Base-by-base conservation (phyloP, 169 alveolate species). In the Babesia caballi region DNA sequence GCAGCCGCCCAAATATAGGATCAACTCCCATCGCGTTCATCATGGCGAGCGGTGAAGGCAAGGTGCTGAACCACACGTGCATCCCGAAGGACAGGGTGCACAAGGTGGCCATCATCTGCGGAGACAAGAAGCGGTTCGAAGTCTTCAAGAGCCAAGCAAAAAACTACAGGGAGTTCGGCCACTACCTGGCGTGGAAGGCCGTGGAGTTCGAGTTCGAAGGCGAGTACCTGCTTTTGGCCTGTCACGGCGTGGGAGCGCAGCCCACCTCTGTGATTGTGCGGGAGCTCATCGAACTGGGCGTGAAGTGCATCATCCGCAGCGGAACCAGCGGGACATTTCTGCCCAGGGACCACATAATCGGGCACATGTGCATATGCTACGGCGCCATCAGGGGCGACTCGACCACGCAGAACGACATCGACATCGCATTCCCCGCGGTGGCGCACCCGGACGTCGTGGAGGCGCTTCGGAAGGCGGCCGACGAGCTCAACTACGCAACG, bases 401-500 rank as follows among this genome's bases (percentile, higher is more conserved):
- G 27, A 35, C 57, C 28, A 25, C 73, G 9, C 36, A 25, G 21
- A 32, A 23, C 27, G 82, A 71, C 4, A 41, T 59, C 33, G 71
- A 57, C 51, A 7, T 36, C 46, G 61, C 72, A 12, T 71, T 32
- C 82, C 82, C 82, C 0, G 71, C 82, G 9, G 82, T 35, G 41
- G 82, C 82, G 33, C 67, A 71, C 61, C 82, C 82, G 21, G 51
- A 53, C 12, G 71, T 71, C 36, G 71, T 71, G n/a, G 69, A 63
- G 54, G 69, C 82, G 36, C 82, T 71, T 11, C 57, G 82, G 42
- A 28, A 33, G 28, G 60, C 73, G 30, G 28, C 66, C 36, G 70
- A 54, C n/a, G 49, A 41, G 40, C 73, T 58, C 21, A 53, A 53
- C 6, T 11, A 32, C 9, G 49, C 71, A n/a, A 25, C 60, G 2